Evolutionary conservation across 2,329 filamentous ascomycete genomes (phyloP).

Genomic region (Phialophora expanda): DNA sequence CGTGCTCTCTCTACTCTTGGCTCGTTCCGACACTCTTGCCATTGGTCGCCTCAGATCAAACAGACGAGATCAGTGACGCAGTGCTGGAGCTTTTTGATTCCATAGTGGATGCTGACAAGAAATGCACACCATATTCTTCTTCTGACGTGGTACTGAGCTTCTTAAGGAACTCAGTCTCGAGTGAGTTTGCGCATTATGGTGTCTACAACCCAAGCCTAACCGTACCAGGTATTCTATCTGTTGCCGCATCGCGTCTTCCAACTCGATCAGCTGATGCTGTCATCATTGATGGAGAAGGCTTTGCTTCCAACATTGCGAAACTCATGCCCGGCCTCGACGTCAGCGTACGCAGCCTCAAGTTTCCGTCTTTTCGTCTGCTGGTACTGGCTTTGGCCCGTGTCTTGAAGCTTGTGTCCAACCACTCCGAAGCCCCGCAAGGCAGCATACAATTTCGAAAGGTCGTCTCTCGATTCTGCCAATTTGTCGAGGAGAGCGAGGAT

Average conservation of each 20-base stretch:
- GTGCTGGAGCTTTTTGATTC: conserved; percentile 22
- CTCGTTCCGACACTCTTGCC: conserved; percentile 59
- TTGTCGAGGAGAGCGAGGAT: conserved; percentile 23
- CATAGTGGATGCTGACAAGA: conserved; percentile 26
- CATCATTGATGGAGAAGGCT: conserved; percentile 29
- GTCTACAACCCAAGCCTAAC: conserved; percentile 8
- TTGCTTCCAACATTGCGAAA: conserved; percentile 11
- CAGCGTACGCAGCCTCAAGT: conserved; percentile 24
- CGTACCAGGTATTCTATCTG: conserved; percentile 19
- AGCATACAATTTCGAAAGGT: conserved; percentile 29
- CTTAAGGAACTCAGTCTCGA: conserved; percentile 23
- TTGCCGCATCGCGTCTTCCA: conserved; percentile 7
- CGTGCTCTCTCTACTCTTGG: conserved; percentile 60
- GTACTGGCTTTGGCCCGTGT: conserved; percentile 19
- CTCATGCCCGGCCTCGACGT: background rate
- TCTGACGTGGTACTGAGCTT: conserved; percentile 21
- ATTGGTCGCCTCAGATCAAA: conserved; percentile 45
- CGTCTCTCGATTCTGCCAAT: conserved; percentile 16
- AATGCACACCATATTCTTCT: conserved; percentile 11
- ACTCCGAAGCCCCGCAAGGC: conserved; percentile 18
- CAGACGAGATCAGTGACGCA: conserved; percentile 18
- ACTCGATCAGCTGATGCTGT: conserved; percentile 20
- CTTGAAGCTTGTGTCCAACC: conserved; percentile 25
- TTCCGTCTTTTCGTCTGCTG: conserved; percentile 22
- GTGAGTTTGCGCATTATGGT: conserved; percentile 9